Base-by-base conservation (phyloP, 2,329 filamentous ascomycete genomes). In the Trichoderma sp. region DNA sequence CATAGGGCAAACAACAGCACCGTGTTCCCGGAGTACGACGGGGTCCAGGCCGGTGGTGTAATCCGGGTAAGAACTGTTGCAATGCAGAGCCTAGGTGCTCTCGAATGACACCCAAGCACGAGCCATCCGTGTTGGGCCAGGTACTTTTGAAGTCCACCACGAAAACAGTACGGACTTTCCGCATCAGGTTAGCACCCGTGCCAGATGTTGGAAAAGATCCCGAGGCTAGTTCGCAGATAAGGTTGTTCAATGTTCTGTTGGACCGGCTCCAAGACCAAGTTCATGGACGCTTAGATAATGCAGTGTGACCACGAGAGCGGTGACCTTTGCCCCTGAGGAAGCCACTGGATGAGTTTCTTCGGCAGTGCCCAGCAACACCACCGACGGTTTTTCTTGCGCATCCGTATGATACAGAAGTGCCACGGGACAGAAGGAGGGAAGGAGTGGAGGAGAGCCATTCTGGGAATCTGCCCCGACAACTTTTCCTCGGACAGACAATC, bases 131-230 rank as follows among this genome's bases (percentile, higher is more conserved):
- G 12, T 62, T 45, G 19, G 30, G 39, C 34, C 7, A 52, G 59
- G 59, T 43, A 62, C 59, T 62, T 62, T 62, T 62, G 59, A 54
- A 62, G 50, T 9, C 30, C 30, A 45, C 14, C 39, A 45, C 59
- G n/a, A 61, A 61, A 62, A 62, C 7, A 50, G 59, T 21, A 52
- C 48, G 59, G 59, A 45, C 48, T 51, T 62, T 52, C 59, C 59
- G n/a, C 10, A 44, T 54, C 2, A 45, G 26, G 59, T 24, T 62
- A 62, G 59, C 9, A 28, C n/a, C 12, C n/a, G n/a, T 44, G 15
- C 48, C 39, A 30, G 26, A 24, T 12, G 39, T 24, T 45, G 30
- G 59, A 28, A 62, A 62, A 51, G 58, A 28, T 41, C 34, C 58
- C 30, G 50, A 9, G 59, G 19, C 57, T 59, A 59, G 57, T 12